Conservation (phyloP, 495 filamentous ascomycete species). For the Terfezia claveryi region DNA sequence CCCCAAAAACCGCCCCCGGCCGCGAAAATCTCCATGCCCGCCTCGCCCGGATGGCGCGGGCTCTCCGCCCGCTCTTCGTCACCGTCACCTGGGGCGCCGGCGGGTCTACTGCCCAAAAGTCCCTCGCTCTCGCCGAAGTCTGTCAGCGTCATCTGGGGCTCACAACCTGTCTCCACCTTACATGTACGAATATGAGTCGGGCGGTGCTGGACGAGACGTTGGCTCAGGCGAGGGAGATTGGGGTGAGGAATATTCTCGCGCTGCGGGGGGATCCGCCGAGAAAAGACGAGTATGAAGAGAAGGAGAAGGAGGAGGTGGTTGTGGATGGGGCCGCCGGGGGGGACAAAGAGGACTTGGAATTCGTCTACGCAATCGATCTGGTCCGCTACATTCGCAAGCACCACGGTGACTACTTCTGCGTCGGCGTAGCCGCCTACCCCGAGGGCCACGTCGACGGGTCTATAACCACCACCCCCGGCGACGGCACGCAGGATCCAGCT, state of each 20-base stretch:
- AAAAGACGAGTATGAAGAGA: slow-evolving; percentile 52
- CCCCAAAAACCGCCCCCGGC: slow-evolving; percentile 45
- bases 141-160: slow-evolving; percentile 78
- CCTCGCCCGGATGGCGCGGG: slow-evolving; percentile 82
- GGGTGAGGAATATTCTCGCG: slow-evolving; percentile 84
- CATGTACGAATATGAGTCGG: slow-evolving; percentile 92
- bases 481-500: slow-evolving; percentile 49
- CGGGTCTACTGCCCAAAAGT: slow-evolving; percentile 72
- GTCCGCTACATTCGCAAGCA: slow-evolving; percentile 68
- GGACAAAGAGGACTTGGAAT: slow-evolving; percentile 43
- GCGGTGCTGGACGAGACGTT: slow-evolving; percentile 67
- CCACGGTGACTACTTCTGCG: slow-evolving; percentile 88
- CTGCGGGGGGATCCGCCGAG: slow-evolving; percentile 84
- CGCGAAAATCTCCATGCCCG: slow-evolving; percentile 81
- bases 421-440: slow-evolving; percentile 85
- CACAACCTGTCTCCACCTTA: slow-evolving; percentile 88
- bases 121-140: slow-evolving; percentile 82
- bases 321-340: slow-evolving; percentile 24
- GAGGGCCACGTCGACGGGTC: slow-evolving; percentile 83
- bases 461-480: slow-evolving; percentile 32
- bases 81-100: slow-evolving; percentile 97
- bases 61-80: slow-evolving; percentile 77
- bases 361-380: slow-evolving; percentile 74
- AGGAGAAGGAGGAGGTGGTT: slow-evolving; percentile 33
- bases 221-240: slow-evolving; percentile 78